Evolutionary conservation across 164 flowering plant genomes (phyloP).

Genomic region (Chimonanthus salicifolius): DNA sequence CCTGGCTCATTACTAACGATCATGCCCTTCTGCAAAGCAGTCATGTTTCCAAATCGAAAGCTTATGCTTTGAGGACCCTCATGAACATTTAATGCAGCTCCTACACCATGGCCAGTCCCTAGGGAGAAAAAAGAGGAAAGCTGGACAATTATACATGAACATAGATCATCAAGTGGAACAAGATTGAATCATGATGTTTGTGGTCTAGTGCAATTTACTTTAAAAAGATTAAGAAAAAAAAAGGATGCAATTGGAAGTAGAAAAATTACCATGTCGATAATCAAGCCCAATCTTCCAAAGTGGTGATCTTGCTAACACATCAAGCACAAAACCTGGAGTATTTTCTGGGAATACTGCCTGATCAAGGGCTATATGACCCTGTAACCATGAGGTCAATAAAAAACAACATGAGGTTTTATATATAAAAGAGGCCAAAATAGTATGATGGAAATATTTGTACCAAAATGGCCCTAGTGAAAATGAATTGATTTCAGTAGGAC

Average conservation of each 20-base stretch:
- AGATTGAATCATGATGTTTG: too few relatives aligned
- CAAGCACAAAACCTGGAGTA: constrained; percentile 94
- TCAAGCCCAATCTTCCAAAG: constrained; percentile 98
- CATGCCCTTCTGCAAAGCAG: constrained; percentile 81
- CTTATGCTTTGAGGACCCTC: constrained; percentile 99
- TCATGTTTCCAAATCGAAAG: constrained; percentile 82
- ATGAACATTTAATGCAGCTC: constrained; percentile 96
- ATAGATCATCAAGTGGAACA: background rate
- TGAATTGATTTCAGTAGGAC: too few relatives aligned
- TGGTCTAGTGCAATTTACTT: background rate
- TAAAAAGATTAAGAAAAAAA: background rate
- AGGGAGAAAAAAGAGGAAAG: constrained; percentile 1
- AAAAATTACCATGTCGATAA: constrained; percentile 84
- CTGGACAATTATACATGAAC: background rate
- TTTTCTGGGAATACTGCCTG: constrained; percentile 92
- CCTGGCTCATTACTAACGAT: constrained; percentile 97
- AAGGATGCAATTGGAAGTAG: background rate
- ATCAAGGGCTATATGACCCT: constrained; percentile 99
- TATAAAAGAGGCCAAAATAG: background rate
- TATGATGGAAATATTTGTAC: background rate
- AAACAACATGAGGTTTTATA: background rate
- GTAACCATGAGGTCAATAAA: constrained; percentile 13
- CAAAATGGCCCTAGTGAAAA: too few relatives aligned
- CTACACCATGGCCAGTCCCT: constrained; percentile 99
- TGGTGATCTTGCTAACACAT: constrained; percentile 87